Evolutionary conservation across 2,329 filamentous ascomycete genomes (phyloP).

Genomic region (Fusarium coicis): DNA sequence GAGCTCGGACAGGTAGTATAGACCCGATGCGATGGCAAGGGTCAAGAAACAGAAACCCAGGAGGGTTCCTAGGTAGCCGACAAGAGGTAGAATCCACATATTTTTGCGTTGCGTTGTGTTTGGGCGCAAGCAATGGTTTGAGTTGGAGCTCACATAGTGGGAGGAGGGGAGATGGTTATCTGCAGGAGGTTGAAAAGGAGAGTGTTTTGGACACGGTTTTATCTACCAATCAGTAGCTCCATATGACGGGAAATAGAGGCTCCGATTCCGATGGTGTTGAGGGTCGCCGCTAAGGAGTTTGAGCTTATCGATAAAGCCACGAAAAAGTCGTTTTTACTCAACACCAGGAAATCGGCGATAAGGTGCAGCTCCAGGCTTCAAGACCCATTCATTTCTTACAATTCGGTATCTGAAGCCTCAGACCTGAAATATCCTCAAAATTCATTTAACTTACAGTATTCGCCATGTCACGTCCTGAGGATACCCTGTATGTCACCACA

Average conservation of each 20-base stretch:
- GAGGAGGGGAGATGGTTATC: slow-evolving; percentile 6
- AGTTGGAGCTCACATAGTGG: slow-evolving; percentile 41
- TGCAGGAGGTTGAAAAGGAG: slow-evolving; percentile 16
- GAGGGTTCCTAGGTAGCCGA: slow-evolving; percentile 88
- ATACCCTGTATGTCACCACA: slow-evolving; percentile 75
- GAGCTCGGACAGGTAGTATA: slow-evolving; percentile 97
- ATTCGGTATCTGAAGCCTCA: fast-evolving
- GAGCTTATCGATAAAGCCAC: slow-evolving; percentile 44
- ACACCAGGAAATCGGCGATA: slow-evolving; percentile 26
- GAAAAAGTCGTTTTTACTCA: slow-evolving; percentile 41
- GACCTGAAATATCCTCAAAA: fast-evolving
- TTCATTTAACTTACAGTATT: not conserved
- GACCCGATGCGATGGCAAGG: slow-evolving; percentile 94
- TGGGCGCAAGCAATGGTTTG: slow-evolving; percentile 20
- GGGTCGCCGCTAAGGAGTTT: not conserved
- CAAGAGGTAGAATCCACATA: slow-evolving; percentile 96
- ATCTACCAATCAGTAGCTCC: slow-evolving; percentile 35
- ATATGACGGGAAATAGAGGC: not conserved
- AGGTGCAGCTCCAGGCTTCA: slow-evolving; percentile 2
- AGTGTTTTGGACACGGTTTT: slow-evolving; percentile 38
- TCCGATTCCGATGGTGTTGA: not conserved
- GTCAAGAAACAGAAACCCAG: slow-evolving; percentile 95
- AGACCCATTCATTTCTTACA: not conserved
- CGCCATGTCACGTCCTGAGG: slow-evolving; percentile 96
- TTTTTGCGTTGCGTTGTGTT: slow-evolving; percentile 57